Base-by-base conservation (phyloP, 495 filamentous ascomycete genomes). In the Xylaria intraflava region DNA sequence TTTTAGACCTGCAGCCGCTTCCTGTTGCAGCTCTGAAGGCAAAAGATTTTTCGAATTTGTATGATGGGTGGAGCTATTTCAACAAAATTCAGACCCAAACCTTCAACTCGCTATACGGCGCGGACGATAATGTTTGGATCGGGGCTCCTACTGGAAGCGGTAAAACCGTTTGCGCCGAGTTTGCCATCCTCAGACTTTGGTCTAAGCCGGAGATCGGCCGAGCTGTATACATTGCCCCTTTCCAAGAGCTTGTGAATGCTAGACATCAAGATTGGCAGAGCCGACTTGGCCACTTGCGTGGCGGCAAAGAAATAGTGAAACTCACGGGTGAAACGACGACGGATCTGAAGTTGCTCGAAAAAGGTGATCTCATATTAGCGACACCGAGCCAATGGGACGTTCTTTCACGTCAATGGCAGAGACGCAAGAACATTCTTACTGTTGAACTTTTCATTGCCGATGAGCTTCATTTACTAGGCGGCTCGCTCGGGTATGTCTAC, bases 51-150 rank as follows among this genome's bases (percentile, higher is more conserved):
- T 78, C 85, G 49, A 77, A 78, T 17, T 75, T 99, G 14, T 99
- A 96, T 62, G 83, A 88, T 7, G 77, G 87, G 31, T 95, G 88
- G 85, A 79, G 85, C 36, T 82, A 84, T 41, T 99, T 97, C 78
- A 97, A 97, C 74, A 95, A 94, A 72, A 83, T 97, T 17, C 94
- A 99, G 62, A 96, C 92, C 3, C 93, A 99, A 62, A 88, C 90
- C 0, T 97, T 96, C 75, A 94, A 95, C 68, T 86, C 88, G 0
- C 78, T 99, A 2, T 96, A 86, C 64, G 83, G 85, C 27, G 84
- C 88, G 0, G 88, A 97, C 65, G 90, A 96, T 59, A 96, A 91
- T 58, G 90, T 96, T 33, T 88, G 97, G 59, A 70, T 99, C 51
- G 91, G 88, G 11, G 83, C 91, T 29, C 87, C 93, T 1, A 89